Evolutionary conservation across 495 filamentous ascomycete genomes (phyloP), one percentile per base, ranked within the genome.

Genomic region (Annulohypoxylon bovei): DNA sequence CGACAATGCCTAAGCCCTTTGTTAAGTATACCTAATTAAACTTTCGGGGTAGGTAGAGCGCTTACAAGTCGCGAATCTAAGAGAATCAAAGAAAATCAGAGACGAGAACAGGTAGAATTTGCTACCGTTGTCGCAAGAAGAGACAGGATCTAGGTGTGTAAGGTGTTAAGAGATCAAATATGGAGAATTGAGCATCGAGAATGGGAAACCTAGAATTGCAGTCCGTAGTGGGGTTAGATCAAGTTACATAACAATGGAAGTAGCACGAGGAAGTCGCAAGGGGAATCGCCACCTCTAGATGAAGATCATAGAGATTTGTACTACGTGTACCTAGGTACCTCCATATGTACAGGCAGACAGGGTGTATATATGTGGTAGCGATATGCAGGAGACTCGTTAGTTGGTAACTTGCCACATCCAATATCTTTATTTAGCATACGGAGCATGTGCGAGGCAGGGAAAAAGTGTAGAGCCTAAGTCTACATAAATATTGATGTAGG

Each of bases 341-440:
- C 3, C 16, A 32, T 6, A 32, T 50, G 46, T 50, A 28, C 20
- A 25, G 44, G 25, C n/a, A n/a, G n/a, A n/a, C n/a, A n/a, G n/a
- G n/a, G n/a, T n/a, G n/a, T n/a, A n/a, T n/a, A n/a, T n/a, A n/a
- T n/a, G n/a, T n/a, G n/a, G 20, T 50, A 28, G 25, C 46, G 25
- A 16, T 33, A 32, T 42, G 39, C n/a, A 42, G 39, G 16, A 20
- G 39, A 42, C n/a, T n/a, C 16, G 12, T 42, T 42, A 42, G n/a
- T 42, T 20, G 39, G 39, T 42, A 20, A 42, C 39, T 6, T 42
- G 4, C 16, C 39, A 42, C n/a, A 42, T 6, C n/a, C 11, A 11
- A 63, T 63, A 33, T 46, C 46, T 56, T 61, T 54, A 60, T 66
- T 67, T 67, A 67, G 64, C 25, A 67, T 58, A 25, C 42, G 9